Evolutionary conservation across 2,329 filamentous ascomycete species (phyloP).

Genomic region (Trichocomaceae sp.): DNA sequence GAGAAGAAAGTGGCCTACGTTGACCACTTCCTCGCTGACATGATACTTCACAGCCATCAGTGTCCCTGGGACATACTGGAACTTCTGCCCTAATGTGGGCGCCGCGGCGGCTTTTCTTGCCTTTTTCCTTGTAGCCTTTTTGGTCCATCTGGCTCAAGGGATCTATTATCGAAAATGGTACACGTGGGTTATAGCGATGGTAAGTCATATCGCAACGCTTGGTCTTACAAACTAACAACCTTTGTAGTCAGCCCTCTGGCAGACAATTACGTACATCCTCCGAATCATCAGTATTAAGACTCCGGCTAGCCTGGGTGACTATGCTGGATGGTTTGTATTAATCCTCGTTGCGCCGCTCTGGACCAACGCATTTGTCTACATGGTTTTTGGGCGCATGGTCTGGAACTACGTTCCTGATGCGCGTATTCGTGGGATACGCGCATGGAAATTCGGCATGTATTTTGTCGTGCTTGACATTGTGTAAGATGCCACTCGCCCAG

Average conservation of each 20-base stretch:
- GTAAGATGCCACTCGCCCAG: background rate
- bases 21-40: background rate
- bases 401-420: constrained; percentile 37
- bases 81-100: constrained; percentile 4
- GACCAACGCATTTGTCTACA: constrained; percentile 45
- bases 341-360: constrained; percentile 22
- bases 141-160: constrained; percentile 5
- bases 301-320: constrained; percentile 28
- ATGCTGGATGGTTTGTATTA: constrained; percentile 12
- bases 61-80: constrained; percentile 7
- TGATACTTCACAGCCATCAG: constrained; percentile 1
- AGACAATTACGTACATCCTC: constrained; percentile 34
- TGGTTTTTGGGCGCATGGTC: constrained; percentile 43
- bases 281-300: constrained; percentile 37
- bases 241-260: constrained; percentile 17
- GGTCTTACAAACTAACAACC: background rate
- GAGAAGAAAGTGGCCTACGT: background rate
- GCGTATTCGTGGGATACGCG: constrained; percentile 32
- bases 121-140: constrained; percentile 1
- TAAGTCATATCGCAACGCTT: background rate
- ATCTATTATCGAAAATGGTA: constrained; percentile 4
- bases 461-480: constrained; percentile 40
- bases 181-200: constrained; percentile 10
- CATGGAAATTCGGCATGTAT: constrained; percentile 30
- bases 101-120: constrained; percentile 6